Evolutionary conservation across 345 rosid species (phyloP).

Genomic region (Geranium rotundifolium): DNA sequence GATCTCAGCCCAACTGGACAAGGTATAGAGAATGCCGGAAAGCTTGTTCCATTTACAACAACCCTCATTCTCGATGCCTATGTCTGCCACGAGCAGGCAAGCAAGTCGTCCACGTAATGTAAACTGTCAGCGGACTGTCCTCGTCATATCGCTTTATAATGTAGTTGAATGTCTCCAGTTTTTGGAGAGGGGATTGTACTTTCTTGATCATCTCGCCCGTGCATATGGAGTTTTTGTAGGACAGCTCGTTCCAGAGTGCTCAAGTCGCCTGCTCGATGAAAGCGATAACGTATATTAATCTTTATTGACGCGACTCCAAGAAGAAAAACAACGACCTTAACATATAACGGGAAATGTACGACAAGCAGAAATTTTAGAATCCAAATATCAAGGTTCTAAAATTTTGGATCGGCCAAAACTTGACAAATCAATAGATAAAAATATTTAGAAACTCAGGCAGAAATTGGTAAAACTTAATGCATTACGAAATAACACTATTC

Average conservation of each 20-base stretch:
- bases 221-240: slow-evolving; percentile 49
- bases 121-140: slow-evolving; percentile 36
- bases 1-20: slow-evolving; percentile 81
- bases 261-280: slow-evolving; percentile 35
- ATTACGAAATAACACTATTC: no score
- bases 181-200: slow-evolving; percentile 70
- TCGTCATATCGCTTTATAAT: slow-evolving; percentile 32
- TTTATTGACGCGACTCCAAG: no score
- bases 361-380: no score
- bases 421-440: no score
- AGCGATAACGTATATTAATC: no score
- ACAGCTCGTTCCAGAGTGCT: slow-evolving; percentile 50
- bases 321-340: no score
- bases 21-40: slow-evolving; percentile 76
- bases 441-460: no score
- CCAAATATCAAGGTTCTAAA: no score
- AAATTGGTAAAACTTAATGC: no score
- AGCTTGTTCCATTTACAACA: slow-evolving; percentile 46
- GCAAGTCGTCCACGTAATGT: slow-evolving; percentile 87
- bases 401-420: no score
- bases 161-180: slow-evolving; percentile 46
- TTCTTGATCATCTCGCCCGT: slow-evolving; percentile 65
- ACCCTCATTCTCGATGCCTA: slow-evolving; percentile 65
- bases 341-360: no score
- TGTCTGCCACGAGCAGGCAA: slow-evolving; percentile 88